phyloP scores from a whole-genome alignment of 495 filamentous ascomycete genomes.

The Tuber aestivum region DNA sequence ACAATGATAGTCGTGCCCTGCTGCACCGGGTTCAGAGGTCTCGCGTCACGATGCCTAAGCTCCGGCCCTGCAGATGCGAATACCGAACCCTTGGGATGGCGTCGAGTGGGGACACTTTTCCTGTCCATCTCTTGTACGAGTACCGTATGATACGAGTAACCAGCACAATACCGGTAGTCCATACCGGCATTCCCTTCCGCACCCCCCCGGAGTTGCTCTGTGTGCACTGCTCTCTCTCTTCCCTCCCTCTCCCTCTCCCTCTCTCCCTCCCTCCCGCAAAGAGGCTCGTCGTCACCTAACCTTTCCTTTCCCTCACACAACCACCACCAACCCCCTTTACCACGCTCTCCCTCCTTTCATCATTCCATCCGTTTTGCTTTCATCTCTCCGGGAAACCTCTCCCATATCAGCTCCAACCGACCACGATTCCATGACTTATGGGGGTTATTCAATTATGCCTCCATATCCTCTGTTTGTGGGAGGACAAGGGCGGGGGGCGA shows the following conservation, averaged over 20 bases:
- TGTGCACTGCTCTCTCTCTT: background rate
- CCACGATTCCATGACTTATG: background rate
- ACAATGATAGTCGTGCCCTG: conserved; percentile 7
- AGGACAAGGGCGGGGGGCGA: conserved; percentile 3
- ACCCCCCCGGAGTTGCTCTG: background rate
- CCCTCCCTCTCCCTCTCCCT: too few relatives aligned
- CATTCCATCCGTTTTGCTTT: background rate
- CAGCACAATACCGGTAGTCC: background rate
- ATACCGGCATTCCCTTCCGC: background rate
- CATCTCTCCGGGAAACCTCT: background rate
- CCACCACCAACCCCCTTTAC: too few relatives aligned
- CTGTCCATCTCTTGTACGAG: background rate
- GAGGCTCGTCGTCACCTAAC: conserved; percentile 3
- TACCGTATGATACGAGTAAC: background rate
- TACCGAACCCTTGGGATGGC: conserved; percentile 38
- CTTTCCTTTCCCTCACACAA: too few relatives aligned
- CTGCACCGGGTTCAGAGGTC: conserved; percentile 32
- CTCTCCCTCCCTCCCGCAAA: too few relatives aligned
- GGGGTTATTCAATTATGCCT: background rate
- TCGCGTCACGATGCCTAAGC: conserved; percentile 37
- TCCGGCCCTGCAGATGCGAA: conserved; percentile 35
- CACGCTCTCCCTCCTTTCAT: background rate
- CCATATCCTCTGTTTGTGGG: background rate
- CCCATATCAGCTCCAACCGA: background rate
- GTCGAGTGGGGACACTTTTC: conserved; percentile 24